Conservation (phyloP, 345 rosid genomes). For the Aurinia saxatilis region DNA sequence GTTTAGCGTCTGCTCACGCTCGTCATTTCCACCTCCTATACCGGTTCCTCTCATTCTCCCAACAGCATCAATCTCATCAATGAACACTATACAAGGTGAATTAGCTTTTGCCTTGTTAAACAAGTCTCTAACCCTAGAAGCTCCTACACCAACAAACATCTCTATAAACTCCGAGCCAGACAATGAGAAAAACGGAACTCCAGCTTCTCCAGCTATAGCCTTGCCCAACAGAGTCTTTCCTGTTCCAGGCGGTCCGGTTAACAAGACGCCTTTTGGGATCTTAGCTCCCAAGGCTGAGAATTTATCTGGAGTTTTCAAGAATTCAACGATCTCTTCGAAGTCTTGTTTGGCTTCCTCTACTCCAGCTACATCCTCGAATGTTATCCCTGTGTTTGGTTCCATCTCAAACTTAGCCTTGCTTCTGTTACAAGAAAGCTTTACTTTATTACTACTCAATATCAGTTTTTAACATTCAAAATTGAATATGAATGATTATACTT, state of each 20-base stretch:
- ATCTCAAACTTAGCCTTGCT: slow-evolving; percentile 79
- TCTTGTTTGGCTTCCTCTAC: slow-evolving; percentile 88
- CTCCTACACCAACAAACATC: slow-evolving; percentile 78
- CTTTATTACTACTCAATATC: neutral
- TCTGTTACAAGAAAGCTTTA: slow-evolving; percentile 26
- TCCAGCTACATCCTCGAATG: slow-evolving; percentile 78
- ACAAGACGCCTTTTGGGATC: slow-evolving; percentile 63
- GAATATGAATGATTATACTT: slow-evolving; percentile 16
- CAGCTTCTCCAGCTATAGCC: slow-evolving; percentile 84
- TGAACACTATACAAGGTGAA: slow-evolving; percentile 64
- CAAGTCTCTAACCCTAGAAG: slow-evolving; percentile 70
- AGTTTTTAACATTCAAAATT: neutral
- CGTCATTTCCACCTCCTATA: slow-evolving; percentile 84
- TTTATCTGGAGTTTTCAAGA: slow-evolving; percentile 56
- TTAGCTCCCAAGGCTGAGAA: slow-evolving; percentile 60
- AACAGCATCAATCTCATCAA: slow-evolving; percentile 81
- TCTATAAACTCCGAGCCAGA: slow-evolving; percentile 76
- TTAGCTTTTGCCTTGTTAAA: slow-evolving; percentile 72
- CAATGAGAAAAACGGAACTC: slow-evolving; percentile 66
- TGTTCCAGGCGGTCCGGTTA: slow-evolving; percentile 66
- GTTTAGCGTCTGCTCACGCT: slow-evolving; percentile 77
- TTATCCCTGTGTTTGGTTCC: slow-evolving; percentile 73
- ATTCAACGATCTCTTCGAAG: slow-evolving; percentile 66
- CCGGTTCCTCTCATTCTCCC: slow-evolving; percentile 82
- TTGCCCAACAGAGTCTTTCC: slow-evolving; percentile 70